phyloP scores from a whole-genome alignment of 371 early-diverging fungal genomes.

The Apophysomyces trapeziformis region DNA sequence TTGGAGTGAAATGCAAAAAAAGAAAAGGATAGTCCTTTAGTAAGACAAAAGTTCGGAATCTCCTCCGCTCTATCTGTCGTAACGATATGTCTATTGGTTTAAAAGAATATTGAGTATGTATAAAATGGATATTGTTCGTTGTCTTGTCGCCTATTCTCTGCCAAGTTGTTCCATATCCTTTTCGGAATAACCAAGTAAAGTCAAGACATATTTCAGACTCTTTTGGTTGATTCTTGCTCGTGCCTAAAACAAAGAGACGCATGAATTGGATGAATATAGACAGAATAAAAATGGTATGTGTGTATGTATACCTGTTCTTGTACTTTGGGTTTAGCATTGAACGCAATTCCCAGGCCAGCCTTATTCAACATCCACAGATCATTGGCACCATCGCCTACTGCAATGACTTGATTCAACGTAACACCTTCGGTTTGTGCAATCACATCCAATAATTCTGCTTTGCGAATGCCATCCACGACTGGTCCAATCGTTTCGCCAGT shows the following conservation, averaged over 20 bases:
- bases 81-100: background rate
- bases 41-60: constrained; percentile 1
- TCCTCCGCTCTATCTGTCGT: background rate
- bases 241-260: constrained; percentile 53
- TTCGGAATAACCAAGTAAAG: constrained; percentile 55
- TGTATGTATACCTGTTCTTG: constrained; percentile 70
- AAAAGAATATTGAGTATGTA: no score
- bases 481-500: constrained; percentile 89
- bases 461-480: constrained; percentile 90
- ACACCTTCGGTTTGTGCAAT: constrained; percentile 93
- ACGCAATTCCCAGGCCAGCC: constrained; percentile 98
- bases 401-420: constrained; percentile 87
- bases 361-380: constrained; percentile 97
- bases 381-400: constrained; percentile 99
- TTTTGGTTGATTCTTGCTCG: constrained; percentile 91
- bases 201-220: constrained; percentile 80
- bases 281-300: background rate
- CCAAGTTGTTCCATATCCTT: constrained; percentile 54
- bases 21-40: background rate
- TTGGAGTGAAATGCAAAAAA: background rate
- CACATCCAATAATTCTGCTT: constrained; percentile 92
- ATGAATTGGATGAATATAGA: background rate
- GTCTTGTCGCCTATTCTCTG: background rate
- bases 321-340: constrained; percentile 97
- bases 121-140: no score